Evolutionary conservation across 2,329 filamentous ascomycete species (phyloP).

Genomic region (Xylariomycetidae sp.): DNA sequence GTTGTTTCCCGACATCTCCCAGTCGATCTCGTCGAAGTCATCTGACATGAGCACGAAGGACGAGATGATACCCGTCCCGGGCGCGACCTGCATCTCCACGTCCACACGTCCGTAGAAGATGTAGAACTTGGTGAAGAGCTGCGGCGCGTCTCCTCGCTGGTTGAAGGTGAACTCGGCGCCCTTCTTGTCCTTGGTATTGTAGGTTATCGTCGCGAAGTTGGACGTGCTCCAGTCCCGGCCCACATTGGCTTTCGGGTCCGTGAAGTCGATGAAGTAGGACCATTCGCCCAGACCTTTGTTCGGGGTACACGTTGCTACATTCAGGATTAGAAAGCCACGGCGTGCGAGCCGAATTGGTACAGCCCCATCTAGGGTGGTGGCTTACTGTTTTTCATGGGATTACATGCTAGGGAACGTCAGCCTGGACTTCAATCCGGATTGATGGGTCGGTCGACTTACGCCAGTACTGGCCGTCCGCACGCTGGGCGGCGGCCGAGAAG

Average conservation of each 20-base stretch:
- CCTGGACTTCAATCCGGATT: not conserved
- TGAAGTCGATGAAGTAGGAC: conserved; percentile 16
- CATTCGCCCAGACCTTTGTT: conserved; percentile 11
- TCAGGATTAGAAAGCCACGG: not conserved
- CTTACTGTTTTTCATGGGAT: conserved; percentile 11
- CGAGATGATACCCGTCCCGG: conserved; percentile 14
- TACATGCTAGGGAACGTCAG: conserved; percentile 9
- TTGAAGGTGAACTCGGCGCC: conserved; percentile 15
- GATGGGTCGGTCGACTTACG: conserved; percentile 7
- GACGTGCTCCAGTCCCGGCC: conserved; percentile 12
- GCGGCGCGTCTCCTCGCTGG: conserved; percentile 12
- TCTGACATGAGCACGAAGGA: conserved; percentile 15
- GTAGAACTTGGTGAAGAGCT: conserved; percentile 16
- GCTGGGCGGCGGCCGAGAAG: conserved; percentile 3
- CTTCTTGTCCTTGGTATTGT: conserved; percentile 10
- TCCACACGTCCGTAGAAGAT: conserved; percentile 14
- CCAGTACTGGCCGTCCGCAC: conserved; percentile 11
- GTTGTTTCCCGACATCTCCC: conserved; percentile 18
- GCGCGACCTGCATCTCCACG: conserved; percentile 15
- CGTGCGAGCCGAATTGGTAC: not conserved
- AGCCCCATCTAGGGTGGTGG: not conserved
- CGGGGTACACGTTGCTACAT: conserved; percentile 10
- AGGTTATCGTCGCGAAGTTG: conserved; percentile 13
- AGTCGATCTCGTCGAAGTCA: conserved; percentile 17
- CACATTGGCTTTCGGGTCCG: conserved; percentile 4